Percentiles rank a stretch among this genome's conserved stretches.
Conservation (phyloP, 305 asterid genomes). For the Salvia sclarea region DNA sequence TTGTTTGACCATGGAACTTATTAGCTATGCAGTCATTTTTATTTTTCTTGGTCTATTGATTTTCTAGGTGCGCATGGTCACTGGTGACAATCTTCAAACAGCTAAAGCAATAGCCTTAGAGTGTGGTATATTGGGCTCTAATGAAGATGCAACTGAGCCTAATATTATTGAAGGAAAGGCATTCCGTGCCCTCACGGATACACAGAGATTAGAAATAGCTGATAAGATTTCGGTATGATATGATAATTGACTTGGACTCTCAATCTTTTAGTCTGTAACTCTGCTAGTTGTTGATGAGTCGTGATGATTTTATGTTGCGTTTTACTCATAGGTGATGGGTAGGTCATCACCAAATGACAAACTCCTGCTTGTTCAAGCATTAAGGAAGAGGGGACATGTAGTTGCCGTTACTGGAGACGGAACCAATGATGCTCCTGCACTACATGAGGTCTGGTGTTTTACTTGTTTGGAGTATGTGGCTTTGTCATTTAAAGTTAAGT, state of each 20-base stretch:
- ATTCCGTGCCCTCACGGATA: slow-evolving; percentile 63
- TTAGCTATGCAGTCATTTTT: neutral
- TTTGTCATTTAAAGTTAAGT: too few relatives aligned
- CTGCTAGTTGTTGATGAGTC: slow-evolving; percentile 7
- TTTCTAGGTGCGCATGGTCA: slow-evolving; percentile 91
- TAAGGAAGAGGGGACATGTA: slow-evolving; percentile 87
- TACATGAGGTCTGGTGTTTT: slow-evolving; percentile 69
- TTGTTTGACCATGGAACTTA: neutral
- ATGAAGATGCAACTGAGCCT: slow-evolving; percentile 76
- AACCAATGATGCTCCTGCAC: slow-evolving; percentile 98
- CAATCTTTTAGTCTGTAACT: neutral
- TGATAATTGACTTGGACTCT: slow-evolving; percentile 16
- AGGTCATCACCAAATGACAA: slow-evolving; percentile 97
- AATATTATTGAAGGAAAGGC: slow-evolving; percentile 89
- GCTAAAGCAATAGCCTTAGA: slow-evolving; percentile 95
- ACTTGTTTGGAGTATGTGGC: too few relatives aligned
- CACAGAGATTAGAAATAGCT: slow-evolving; percentile 69
- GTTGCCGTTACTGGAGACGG: slow-evolving; percentile 99
- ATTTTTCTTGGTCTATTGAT: slow-evolving; percentile 17
- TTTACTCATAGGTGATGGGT: slow-evolving; percentile 81
- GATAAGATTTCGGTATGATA: slow-evolving; percentile 85
- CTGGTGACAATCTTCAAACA: slow-evolving; percentile 93
- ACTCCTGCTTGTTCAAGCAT: slow-evolving; percentile 90
- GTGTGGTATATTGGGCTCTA: slow-evolving; percentile 82
- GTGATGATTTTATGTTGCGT: slow-evolving; percentile 22